These are phyloP conservation scores for Beauveria medogensis DNA, from an alignment of 2,329 filamentous ascomycete genomes.

Conservation along the genomic window DNA sequence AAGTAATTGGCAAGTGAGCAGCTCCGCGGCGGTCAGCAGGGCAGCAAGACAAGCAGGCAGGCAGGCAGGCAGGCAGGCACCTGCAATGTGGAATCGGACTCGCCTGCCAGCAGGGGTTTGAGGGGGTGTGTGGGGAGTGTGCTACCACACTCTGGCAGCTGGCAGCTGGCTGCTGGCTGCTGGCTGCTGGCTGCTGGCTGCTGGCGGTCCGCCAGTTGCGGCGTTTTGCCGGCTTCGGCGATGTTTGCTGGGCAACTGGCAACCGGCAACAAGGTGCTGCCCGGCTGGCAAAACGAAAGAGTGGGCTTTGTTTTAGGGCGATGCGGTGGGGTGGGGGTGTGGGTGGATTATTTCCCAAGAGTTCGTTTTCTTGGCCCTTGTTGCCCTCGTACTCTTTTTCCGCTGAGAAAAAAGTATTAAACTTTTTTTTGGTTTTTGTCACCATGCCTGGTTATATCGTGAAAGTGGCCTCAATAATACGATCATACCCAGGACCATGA, in stretches of 20 bases:
- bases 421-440: no score
- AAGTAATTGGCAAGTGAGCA: neutral
- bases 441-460: no score
- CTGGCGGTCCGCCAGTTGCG: neutral
- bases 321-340: neutral
- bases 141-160: no score
- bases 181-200: no score
- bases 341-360: neutral
- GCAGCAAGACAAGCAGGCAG: neutral
- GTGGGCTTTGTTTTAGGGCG: neutral
- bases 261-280: no score
- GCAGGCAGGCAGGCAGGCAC: no score
- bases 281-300: conserved; percentile 5
- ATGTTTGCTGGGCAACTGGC: neutral
- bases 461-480: no score
- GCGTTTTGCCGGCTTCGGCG: neutral
- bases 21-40: neutral
- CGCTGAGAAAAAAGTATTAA: no score
- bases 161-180: neutral
- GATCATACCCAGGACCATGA: neutral
- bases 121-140: neutral
- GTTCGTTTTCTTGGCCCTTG: no score
- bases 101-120: neutral
- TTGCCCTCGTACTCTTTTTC: no score
- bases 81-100: neutral